Conservation (phyloP, 192 early-diverging fungal genomes). For the Backusella liffmaniae region DNA sequence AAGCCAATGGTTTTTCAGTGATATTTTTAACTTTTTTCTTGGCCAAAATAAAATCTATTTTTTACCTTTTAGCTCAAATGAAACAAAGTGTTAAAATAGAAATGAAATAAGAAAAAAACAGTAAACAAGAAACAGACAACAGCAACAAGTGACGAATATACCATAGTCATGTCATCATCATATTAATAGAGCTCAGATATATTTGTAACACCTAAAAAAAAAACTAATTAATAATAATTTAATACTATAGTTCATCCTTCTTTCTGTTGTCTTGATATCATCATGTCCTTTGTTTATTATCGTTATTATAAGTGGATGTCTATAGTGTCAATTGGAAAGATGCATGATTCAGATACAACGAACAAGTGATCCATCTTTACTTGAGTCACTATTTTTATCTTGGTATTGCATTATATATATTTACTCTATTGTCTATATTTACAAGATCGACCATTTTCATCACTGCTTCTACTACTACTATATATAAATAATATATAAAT, state of each 20-base stretch:
- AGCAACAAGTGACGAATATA: background rate
- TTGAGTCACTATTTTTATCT: too few species aligned
- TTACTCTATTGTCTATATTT: too few species aligned
- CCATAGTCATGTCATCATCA: background rate
- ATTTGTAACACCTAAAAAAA: background rate
- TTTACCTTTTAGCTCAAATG: background rate
- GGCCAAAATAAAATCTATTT: slow-evolving; percentile 4
- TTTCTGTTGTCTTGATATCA: background rate
- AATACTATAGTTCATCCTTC: background rate
- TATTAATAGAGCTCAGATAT: background rate
- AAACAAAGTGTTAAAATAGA: background rate
- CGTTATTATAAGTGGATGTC: too few species aligned
- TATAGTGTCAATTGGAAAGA: too few species aligned
- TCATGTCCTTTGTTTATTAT: too few species aligned
- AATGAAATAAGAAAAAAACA: background rate
- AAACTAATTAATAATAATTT: background rate
- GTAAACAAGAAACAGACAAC: background rate
- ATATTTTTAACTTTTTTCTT: slow-evolving; percentile 11
- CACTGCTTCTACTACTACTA: background rate
- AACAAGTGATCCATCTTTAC: too few species aligned
- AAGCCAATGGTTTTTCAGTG: background rate
- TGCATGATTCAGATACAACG: too few species aligned
- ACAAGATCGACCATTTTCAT: too few species aligned
- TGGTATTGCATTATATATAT: too few species aligned
- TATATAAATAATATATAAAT: background rate